Evolutionary conservation across 2,329 filamentous ascomycete genomes (phyloP), one percentile per base, ranked within the genome.

Genomic region (Trichoderma atrobrunneum): DNA sequence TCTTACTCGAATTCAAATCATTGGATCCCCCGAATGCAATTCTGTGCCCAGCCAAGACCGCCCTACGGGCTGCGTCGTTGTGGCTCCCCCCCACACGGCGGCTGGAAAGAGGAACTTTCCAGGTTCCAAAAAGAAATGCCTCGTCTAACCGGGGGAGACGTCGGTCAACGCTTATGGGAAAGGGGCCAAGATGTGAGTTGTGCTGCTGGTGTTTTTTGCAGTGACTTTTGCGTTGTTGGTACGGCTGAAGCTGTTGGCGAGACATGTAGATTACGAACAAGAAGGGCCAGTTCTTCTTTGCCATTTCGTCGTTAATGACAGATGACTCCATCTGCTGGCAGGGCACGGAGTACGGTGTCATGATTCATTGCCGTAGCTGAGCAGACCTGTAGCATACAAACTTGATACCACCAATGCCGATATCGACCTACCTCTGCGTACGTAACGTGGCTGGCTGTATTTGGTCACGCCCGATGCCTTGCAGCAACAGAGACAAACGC

Each of bases 91-190:
- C 51, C 54, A 16, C 21, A 57, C 43, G n/a, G 43, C 43, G 43
- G 43, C 51, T 32, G 34, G 26, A 26, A 18, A 56, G 21, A 66
- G 63, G 21, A 66, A 66, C 12, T 24, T 21, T 21, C n/a, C n/a
- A n/a, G n/a, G n/a, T n/a, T 43, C 7, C 39, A 51, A 51, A 21
- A 66, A 36, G 48, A 66, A 66, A 66, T 56, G 14, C 51, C 63
- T 66, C 16, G 63, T 66, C 30, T 65, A 57, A 30, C 63, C 51
- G 30, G 43, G 30, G 48, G 51, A 66, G 63, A 39, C 51, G 63
- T 66, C 48, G 63, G 63, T 66, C 48, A 57, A 39, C 30, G 24
- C 48, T 56, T 56, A n/a, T 26, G 63, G 48, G 51, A 66, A 66
- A 36, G 48, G 63, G 63, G 48, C 48, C 8, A 2, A 8, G 26